Conservation (phyloP, 768 basidiomycete genomes). For the Podaxis sp. region DNA sequence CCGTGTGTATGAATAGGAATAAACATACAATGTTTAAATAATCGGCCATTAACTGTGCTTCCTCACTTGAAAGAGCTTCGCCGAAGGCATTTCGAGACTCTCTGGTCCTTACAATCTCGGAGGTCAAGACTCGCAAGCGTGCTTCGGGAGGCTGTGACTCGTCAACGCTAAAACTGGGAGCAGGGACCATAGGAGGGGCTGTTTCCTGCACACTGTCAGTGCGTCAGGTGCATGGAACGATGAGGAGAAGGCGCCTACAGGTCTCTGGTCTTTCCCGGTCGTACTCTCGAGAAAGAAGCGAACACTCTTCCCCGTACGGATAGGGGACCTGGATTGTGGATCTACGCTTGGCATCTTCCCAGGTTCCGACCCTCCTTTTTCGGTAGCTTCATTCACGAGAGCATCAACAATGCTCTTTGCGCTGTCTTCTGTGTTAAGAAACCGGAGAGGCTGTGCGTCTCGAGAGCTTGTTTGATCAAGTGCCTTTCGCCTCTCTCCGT, state of each 20-base stretch:
- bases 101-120: neutral
- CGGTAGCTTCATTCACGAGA: neutral
- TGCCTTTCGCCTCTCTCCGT: neutral
- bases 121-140: neutral
- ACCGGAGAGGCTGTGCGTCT: neutral
- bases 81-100: neutral
- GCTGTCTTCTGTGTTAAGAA: neutral
- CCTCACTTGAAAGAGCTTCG: neutral
- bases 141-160: neutral
- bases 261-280: no score
- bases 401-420: neutral
- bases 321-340: no score
- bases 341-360: no score
- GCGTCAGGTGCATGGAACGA: no score
- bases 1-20: neutral
- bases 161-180: neutral
- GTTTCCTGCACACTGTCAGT: no score
- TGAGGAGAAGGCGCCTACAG: no score
- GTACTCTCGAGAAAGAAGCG: no score
- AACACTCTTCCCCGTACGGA: no score
- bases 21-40: neutral
- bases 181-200: neutral
- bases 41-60: neutral
- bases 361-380: no score
- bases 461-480: neutral